Evolutionary conservation across 192 early-diverging fungal genomes (phyloP).

Genomic region (Coemansia sp.): DNA sequence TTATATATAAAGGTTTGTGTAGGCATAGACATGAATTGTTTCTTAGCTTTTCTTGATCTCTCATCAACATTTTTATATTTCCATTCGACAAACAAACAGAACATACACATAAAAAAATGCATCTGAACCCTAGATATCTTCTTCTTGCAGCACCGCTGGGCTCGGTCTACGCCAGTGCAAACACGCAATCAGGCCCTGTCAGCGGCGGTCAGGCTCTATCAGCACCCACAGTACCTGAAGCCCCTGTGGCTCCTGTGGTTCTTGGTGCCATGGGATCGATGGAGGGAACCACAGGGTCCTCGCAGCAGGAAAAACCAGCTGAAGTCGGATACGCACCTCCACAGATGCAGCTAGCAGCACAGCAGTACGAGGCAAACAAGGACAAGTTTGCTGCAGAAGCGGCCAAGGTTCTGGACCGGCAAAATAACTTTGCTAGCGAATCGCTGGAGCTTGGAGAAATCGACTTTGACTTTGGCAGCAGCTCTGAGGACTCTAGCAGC

Average conservation of each 20-base stretch:
- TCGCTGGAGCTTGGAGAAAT: slow-evolving; percentile 13
- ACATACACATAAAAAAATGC: neutral
- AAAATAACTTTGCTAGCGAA: neutral
- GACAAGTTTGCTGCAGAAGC: neutral
- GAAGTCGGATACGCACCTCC: slow-evolving; percentile 46
- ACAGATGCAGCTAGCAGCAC: slow-evolving; percentile 27
- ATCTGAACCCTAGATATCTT: too few species aligned
- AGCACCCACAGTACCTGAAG: too few species aligned
- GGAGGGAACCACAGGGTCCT: neutral
- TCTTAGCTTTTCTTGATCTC: too few species aligned
- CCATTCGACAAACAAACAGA: too few species aligned
- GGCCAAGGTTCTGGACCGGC: neutral
- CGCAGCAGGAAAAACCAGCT: slow-evolving; percentile 1
- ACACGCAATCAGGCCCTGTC: neutral
- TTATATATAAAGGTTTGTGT: too few species aligned
- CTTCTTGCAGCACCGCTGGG: too few species aligned
- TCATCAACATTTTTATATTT: too few species aligned
- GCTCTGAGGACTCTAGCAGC: slow-evolving; percentile 1
- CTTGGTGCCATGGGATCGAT: too few species aligned
- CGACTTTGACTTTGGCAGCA: neutral
- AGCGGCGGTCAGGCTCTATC: neutral
- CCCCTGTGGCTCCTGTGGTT: too few species aligned
- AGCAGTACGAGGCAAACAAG: slow-evolving; percentile 36
- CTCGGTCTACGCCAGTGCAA: neutral
- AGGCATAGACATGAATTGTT: too few species aligned